Base-by-base conservation (phyloP, 306 rosid species). In the Quercus engelmannii region DNA sequence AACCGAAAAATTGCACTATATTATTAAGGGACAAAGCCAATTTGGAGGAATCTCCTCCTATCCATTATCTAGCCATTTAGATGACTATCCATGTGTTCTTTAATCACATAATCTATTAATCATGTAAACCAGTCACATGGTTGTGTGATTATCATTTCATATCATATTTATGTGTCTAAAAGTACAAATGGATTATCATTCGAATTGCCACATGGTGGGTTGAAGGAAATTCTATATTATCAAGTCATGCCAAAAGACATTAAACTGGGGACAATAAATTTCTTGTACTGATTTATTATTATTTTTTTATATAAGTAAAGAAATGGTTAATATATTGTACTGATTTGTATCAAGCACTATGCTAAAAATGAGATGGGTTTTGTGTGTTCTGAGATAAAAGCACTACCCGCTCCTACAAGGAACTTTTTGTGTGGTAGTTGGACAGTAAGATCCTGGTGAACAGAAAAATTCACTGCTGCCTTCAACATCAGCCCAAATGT, bases 361-460 rank as follows among this genome's bases (percentile, higher is more conserved):
- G 35, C 31, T 54, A 52, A 79, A 43, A 81, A 77, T 10, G 43
- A 77, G 55, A 54, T 20, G 71, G 55, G 23, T 64, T 31, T 2
- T 76, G 75, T 41, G 77, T 83, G 75, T 65, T 38, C 59, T 38
- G 49, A 84, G 87, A 85, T 76, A 86, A 76, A 90, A 85, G 82
- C 85, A 86, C 76, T 89, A 93, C 97, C 97, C 96, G 76, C 87
- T 84, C 86, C 81, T 82, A 82, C 97, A 93, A 79, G 84, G 35
- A 76, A 79, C 69, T 88, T 75, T 84, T 21, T 71, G 64, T 12
- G 83, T 89, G 55, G 94, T 81, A 68, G 90, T 55, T 12, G 97
- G 97, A 83, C 97, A 91, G 80, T 88, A 88, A 51, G 94, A 93
- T 78, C 97, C 97, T 25, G 91, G 88, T 80, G 91, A 85, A 88